Base-by-base conservation (phyloP, 192 early-diverging fungal species). In the Coemansia erecta region DNA sequence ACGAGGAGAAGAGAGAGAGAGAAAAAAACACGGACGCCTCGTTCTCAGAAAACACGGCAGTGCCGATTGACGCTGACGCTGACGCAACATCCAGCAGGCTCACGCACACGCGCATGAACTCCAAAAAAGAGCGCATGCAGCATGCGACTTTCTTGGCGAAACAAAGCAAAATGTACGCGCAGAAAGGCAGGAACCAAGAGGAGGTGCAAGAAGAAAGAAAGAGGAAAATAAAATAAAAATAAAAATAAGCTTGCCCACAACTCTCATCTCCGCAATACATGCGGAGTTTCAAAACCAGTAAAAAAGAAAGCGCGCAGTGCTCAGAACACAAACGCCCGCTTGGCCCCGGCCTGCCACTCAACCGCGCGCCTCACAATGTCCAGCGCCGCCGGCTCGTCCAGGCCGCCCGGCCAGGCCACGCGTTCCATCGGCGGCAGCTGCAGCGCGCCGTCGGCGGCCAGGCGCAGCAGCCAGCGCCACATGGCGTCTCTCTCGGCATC, bases 401-500 rank as follows among this genome's bases (percentile, higher is more conserved):
- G 10, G 0, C 1, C 35, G 0, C 12, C 44, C 12, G 31, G 17
- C 65, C 65, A 61, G 1, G 9, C 14, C 5, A 53, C 31, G 4
- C 24, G 9, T 0, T 41, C 12, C 61, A 78, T 55, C 2, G 75
- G 75, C 66, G 72, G 70, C 8, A 56, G 23, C 2, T 17, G 49
- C 53, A 78, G 68, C 19, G 10, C 15, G 22, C 55, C 50, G 5
- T 45, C 23, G 0, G 15, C 17, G 0, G 56, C 50, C 56, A 78
- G 40, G 0, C 12, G 17, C 58, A 78, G 24, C 9, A 78, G 55
- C 6, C 61, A 50, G 9, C 42, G n/a, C 73, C 73, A 77, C 73
- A 78, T 78, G 0, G 2, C 35, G 13, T 87, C 90, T 88, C 11
- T 59, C 49, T 33, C 65, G 13, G 5, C 51, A 7, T 14, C 19